Conservation (phyloP, 2,329 filamentous ascomycete species). For the Arthroderma sp. region DNA sequence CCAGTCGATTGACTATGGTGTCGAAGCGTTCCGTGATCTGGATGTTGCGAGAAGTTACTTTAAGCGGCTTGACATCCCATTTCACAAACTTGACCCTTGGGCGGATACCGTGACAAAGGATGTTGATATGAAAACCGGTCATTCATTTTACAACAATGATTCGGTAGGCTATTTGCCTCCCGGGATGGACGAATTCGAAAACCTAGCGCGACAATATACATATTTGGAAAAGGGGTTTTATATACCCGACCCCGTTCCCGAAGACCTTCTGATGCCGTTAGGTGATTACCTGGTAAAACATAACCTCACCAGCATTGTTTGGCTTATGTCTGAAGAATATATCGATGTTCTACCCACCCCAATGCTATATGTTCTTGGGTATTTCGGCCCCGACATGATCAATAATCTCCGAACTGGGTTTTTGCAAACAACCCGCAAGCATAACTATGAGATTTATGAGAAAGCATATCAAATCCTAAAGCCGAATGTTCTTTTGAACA, state of each 20-base stretch:
- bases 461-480: slow-evolving; percentile 14
- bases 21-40: slow-evolving; percentile 14
- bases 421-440: not conserved
- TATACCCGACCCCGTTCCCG: slow-evolving; percentile 18
- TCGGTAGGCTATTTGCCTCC: slow-evolving; percentile 2
- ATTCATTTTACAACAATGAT: slow-evolving; percentile 3
- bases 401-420: slow-evolving; percentile 1
- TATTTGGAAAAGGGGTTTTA: slow-evolving; percentile 15
- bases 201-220: slow-evolving; percentile 15
- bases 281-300: slow-evolving; percentile 18
- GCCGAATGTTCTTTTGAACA: slow-evolving; percentile 7
- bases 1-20: slow-evolving; percentile 17
- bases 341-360: slow-evolving; percentile 13
- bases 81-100: not conserved
- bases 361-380: slow-evolving; percentile 15
- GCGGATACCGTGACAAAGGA: not conserved
- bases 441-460: slow-evolving; percentile 13
- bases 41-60: slow-evolving; percentile 15
- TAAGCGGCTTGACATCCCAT: slow-evolving; percentile 12
- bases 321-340: slow-evolving; percentile 12
- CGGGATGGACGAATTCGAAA: slow-evolving; percentile 3
- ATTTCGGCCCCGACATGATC: slow-evolving; percentile 14
- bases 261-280: slow-evolving; percentile 19
- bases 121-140: slow-evolving; percentile 15
- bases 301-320: slow-evolving; percentile 7